Base-by-base conservation (phyloP, 2,329 filamentous ascomycete genomes). In the Leptographium galeiforme region DNA sequence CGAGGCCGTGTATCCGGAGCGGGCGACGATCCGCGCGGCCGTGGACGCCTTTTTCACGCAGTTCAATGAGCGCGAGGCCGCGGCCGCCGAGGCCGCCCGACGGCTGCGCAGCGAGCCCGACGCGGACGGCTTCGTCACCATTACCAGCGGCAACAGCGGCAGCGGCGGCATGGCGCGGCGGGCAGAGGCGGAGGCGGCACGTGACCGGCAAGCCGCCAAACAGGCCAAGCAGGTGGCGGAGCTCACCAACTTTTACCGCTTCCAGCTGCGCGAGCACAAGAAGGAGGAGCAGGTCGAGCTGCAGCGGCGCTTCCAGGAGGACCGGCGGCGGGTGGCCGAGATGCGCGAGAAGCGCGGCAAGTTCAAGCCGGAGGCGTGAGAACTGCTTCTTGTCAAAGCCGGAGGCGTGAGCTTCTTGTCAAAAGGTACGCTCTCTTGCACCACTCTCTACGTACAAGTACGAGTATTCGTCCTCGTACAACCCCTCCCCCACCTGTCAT, bases 71-170 rank as follows among this genome's bases (percentile, higher is more conserved):
- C 87, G 74, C 70, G 86, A 78, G 74, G 81, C 67, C 69, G 84
- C 74, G 68, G 83, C 73, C 60, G 76, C 63, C 59, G 82, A 72
- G 70, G 76, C 73, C 64, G 85, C 70, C 64, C 82, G 79, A 69
- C 72, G 78, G 53, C 72, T 84, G 57, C 81, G 87, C 56, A 84
- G 85, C 60, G 83, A 89, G 62, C 89, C 91, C 0, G 93, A 98
- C 66, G 90, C 89, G 63, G 93, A 98, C 67, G 93, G 93, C 2
- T 98, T 98, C 66, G 78, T 97, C 49, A 97, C 90, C 4, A 93
- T 98, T 30, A 86, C 84, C 1, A 78, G 87, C 53, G 89, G 89
- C 32, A 86, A 86, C 41, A 86, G 87, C 41, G 74, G 89, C 38
- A 86, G 86, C 53, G 75, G 75, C 8, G 85, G 84, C n/a, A 82